These are phyloP conservation scores for Vitis hybrid DNA, from an alignment of 177 flowering plant genomes.

Conservation along the genomic window DNA sequence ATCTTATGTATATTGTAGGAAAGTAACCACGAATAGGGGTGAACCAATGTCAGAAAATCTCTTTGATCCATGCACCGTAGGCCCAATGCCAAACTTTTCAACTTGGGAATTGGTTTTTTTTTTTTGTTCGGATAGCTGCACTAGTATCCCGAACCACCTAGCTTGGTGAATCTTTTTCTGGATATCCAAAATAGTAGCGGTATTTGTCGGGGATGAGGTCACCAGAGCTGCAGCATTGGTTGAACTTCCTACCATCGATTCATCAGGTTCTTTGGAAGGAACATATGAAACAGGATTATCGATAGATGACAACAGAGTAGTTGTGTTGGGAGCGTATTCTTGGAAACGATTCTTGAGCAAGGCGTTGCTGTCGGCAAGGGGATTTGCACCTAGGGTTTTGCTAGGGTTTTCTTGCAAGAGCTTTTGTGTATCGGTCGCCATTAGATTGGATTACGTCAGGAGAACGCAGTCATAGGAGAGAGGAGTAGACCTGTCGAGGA, in stretches of 20 bases:
- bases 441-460: not conserved
- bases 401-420: slow-evolving; percentile 20
- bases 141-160: slow-evolving; percentile 70
- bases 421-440: slow-evolving; percentile 38
- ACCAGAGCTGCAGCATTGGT: slow-evolving; percentile 9
- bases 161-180: slow-evolving; percentile 74
- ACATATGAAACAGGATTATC: not conserved
- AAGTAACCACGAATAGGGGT: not conserved
- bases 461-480: not conserved
- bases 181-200: slow-evolving; percentile 24
- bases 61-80: slow-evolving; percentile 40
- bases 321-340: not conserved
- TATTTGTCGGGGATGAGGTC: slow-evolving; percentile 8
- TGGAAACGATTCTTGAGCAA: not conserved
- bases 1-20: not conserved
- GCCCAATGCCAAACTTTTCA: slow-evolving; percentile 79
- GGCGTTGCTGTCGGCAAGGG: not conserved
- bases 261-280: slow-evolving; percentile 12
- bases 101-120: slow-evolving; percentile 69
- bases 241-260: slow-evolving; percentile 12
- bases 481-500: slow-evolving; percentile 42
- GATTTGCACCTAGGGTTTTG: slow-evolving; percentile 22
- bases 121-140: slow-evolving; percentile 52
- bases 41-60: slow-evolving; percentile 11
- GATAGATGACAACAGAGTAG: not conserved